These are phyloP conservation scores for Talaromyces islandicus DNA, from an alignment of 2,329 filamentous ascomycete species.

Conservation along the genomic window DNA sequence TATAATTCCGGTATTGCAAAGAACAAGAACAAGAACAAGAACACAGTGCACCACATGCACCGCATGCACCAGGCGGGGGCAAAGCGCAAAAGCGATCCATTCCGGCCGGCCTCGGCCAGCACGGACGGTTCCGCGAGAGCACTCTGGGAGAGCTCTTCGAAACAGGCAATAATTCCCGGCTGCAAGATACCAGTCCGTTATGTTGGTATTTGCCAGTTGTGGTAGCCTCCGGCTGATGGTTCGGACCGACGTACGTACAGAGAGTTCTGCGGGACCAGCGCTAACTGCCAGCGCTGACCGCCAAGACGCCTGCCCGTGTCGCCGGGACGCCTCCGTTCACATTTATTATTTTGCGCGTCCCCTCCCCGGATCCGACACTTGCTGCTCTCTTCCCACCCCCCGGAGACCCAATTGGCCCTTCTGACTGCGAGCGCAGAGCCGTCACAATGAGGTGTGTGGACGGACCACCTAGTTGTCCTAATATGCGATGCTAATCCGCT, in stretches of 20 bases:
- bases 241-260: background rate
- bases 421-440: background rate
- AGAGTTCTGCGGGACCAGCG: too few relatives aligned
- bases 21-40: background rate
- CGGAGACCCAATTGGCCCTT: background rate
- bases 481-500: background rate
- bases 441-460: constrained; percentile 13
- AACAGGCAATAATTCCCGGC: background rate
- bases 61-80: background rate
- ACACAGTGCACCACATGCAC: background rate
- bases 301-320: background rate
- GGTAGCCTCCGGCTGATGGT: background rate
- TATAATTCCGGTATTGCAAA: background rate
- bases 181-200: background rate
- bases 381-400: background rate
- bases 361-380: background rate
- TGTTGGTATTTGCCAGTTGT: background rate
- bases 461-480: background rate
- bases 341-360: background rate
- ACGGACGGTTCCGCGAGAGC: background rate
- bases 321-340: background rate
- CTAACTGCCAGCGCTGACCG: background rate
- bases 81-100: too few relatives aligned
- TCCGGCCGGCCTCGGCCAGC: background rate
- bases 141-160: background rate